Evolutionary conservation across 75 land plant genomes (phyloP).

Genomic region (Pseudotsuga menziesii): DNA sequence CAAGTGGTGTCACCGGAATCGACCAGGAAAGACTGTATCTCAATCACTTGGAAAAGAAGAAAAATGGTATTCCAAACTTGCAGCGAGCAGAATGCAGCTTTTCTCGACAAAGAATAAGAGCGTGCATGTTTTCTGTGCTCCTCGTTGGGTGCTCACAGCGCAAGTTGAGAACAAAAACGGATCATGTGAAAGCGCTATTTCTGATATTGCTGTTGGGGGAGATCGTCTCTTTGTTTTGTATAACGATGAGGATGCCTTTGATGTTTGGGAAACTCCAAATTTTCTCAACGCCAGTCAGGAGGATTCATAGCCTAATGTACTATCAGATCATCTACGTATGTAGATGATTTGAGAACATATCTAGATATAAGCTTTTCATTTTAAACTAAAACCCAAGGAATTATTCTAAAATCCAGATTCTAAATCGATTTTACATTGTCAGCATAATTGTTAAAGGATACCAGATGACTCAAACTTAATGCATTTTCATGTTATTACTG

Average conservation of each 20-base stretch:
- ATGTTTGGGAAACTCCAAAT: conserved; percentile 62
- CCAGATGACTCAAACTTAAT: no score
- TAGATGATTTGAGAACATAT: no score
- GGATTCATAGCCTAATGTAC: neutral
- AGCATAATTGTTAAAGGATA: no score
- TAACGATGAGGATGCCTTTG: conserved; percentile 79
- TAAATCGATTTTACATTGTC: no score
- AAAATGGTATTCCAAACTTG: conserved; percentile 78
- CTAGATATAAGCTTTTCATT: no score
- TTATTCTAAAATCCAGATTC: no score
- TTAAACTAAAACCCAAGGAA: no score
- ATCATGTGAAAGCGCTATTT: conserved; percentile 65
- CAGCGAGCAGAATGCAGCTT: conserved; percentile 59
- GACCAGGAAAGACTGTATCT: conserved; percentile 33
- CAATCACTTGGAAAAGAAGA: conserved; percentile 42
- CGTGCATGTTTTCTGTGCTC: conserved; percentile 71
- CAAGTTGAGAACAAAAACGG: conserved; percentile 34
- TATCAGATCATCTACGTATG: no score
- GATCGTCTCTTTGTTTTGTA: conserved; percentile 72
- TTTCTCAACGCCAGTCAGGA: conserved; percentile 9
- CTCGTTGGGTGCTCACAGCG: conserved; percentile 71
- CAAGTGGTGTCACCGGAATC: conserved; percentile 73
- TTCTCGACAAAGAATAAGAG: conserved; percentile 66
- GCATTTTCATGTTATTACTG: no score
- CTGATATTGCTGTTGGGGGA: conserved; percentile 85